Base-by-base conservation (phyloP, 768 basidiomycete species). In the Stropharia rugosoannulata region DNA sequence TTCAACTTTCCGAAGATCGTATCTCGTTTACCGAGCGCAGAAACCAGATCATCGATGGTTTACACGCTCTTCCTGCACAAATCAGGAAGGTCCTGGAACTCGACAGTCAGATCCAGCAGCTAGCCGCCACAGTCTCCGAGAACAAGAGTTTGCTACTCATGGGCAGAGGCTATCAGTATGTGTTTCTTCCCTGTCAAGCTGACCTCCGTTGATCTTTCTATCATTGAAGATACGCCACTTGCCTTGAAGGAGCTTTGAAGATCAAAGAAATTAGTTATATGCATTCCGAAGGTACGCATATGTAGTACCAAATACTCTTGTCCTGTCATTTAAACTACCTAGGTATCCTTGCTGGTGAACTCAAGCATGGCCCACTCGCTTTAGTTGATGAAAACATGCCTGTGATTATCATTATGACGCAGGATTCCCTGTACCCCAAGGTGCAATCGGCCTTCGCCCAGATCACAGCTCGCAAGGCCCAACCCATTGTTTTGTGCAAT, bases 201-300 rank as follows among this genome's bases (percentile, higher is more conserved):
- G 19, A 9, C 22, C 36, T 18, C 58, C 19, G 11, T 6, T 56
- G 4, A 37, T 43, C 55, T 59, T 25, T 54, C 1, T 36, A 43
- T 11, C 42, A 22, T 41, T 42, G 36, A 32, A 88, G 87, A 71
- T 85, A 96, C 63, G 97, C 97, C 6, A 99, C 97, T 6, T 98
- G 96, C 73, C 80, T 99, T 45, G 97, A 99, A 72, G 97, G 95
- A 54, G 97, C 97, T 6, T 76, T 99, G 65, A 99, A 99, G 81
- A 98, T 99, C 78, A 99, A 99, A 78, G 97, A 98, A 80, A 95
- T 98, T 71, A 91, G 90, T 54, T 98, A 98, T 76, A 88, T 92
- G 83, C 87, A 87, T 70, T 85, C 84, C 1, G 86, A 87, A 74
- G 89, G 89, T 77, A 74, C 59, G 73, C 57, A 37, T 38, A 11